Base-by-base conservation (phyloP, 2,329 filamentous ascomycete species). In the Colletotrichum spaethianum region DNA sequence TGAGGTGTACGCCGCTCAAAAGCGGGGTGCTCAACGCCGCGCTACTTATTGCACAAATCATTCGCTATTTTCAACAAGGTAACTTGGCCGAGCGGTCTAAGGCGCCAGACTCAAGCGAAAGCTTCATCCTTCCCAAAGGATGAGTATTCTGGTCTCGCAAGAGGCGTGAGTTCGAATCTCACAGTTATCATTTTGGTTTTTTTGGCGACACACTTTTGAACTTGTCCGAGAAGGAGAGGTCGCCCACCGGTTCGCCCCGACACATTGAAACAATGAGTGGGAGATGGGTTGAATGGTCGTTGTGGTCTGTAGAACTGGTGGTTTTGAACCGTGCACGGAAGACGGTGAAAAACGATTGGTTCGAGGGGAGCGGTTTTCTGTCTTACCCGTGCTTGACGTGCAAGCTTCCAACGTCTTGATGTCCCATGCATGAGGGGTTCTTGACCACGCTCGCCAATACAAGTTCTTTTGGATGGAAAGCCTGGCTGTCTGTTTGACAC, bases 11-110 rank as follows among this genome's bases (percentile, higher is more conserved):
- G 48, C 50, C 16, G 16, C 6, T 23, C 20, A 31, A 56, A 38
- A 33, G 14, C 16, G 48, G 11, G 18, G 20, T 55, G 28, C 5
- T 4, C 9, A 3, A 1, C 2, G 0, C 1, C 2, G 4, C 4
- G 1, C 9, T 56, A 36, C 31, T 23, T 56, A 38, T 0, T 8
- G 4, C 5, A 4, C 2, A 18, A 40, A 0, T 0, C 0, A 2
- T 2, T 2, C 0, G 0, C 0, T 5, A 4, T 4, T 9, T 8
- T 6, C 31, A 52, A 28, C 44, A 52, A 38, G 60, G 60, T 62
- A 62, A 62, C 60, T 62, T 62, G 60, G 60, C 60, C 60, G 60
- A 62, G 60, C 60, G 60, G 60, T 62, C 60, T 62, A 62, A 62
- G 60, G 60, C 60, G 60, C 60, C 60, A 62, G 60, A 62, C 60